These are phyloP conservation scores for Paxillus ammoniavirescens DNA, from an alignment of 768 basidiomycete genomes.

Conservation along the genomic window DNA sequence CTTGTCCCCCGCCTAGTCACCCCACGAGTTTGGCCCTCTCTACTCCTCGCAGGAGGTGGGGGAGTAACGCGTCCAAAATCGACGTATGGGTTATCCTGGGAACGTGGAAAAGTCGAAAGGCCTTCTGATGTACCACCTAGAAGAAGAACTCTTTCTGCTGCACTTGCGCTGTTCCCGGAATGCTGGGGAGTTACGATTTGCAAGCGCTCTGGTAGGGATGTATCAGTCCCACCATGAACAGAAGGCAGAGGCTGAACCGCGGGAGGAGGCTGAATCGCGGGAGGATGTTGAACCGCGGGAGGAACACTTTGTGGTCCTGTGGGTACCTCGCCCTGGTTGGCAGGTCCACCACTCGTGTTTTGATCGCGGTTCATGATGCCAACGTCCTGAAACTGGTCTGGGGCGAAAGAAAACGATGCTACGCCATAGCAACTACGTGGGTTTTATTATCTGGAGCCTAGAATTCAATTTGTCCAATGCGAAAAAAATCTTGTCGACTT, in stretches of 20 bases:
- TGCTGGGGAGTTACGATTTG: background rate
- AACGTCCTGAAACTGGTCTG: no score
- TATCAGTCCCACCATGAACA: background rate
- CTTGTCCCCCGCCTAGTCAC: conserved; percentile 6
- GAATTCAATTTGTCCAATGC: no score
- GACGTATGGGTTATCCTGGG: conserved; percentile 2
- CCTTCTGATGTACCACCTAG: conserved; percentile 5
- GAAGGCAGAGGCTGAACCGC: background rate
- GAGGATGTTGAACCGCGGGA: no score
- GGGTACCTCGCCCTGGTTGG: no score
- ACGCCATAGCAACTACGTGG: no score
- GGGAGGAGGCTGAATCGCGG: background rate
- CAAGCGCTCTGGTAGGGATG: conserved; percentile 2
- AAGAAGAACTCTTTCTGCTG: background rate
- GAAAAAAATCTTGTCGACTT: no score
- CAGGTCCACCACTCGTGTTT: no score
- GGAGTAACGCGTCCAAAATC: conserved; percentile 6
- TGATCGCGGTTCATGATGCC: no score
- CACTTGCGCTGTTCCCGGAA: background rate
- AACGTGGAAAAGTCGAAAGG: background rate
- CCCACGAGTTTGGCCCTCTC: conserved; percentile 14
- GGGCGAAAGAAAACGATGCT: no score
- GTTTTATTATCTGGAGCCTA: no score
- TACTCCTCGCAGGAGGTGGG: conserved; percentile 9
- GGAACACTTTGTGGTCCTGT: no score